Conservation (phyloP, 352 stramenopile genomes). For the Hyaloperonospora brassicae region DNA sequence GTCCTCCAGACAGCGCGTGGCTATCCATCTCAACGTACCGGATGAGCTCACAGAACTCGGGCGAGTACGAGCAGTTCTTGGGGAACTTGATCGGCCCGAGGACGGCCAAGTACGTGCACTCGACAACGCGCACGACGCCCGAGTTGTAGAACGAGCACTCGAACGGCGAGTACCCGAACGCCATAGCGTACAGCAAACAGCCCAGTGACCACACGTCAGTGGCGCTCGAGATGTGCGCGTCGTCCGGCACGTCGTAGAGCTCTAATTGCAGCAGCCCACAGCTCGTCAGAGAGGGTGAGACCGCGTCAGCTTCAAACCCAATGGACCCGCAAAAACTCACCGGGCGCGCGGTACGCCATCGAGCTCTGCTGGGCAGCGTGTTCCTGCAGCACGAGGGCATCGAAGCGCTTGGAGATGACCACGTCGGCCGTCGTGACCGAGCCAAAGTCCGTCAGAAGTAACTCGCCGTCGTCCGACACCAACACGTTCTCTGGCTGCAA, state of each 20-base stretch:
- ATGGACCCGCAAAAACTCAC: constrained; percentile 18
- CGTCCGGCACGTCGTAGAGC: constrained; percentile 81
- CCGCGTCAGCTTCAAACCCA: background rate
- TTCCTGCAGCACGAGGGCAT: constrained; percentile 81
- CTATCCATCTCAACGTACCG: constrained; percentile 23
- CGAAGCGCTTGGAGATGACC: constrained; percentile 53
- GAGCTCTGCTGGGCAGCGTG: constrained; percentile 76
- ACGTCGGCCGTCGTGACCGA: constrained; percentile 61
- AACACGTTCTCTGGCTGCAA: constrained; percentile 82
- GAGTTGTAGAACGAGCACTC: constrained; percentile 78
- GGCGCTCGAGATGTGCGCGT: constrained; percentile 52
- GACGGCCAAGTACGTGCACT: constrained; percentile 82
- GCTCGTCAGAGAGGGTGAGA: constrained; percentile 1
- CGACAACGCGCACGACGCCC: constrained; percentile 56
- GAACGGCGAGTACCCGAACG: constrained; percentile 86
- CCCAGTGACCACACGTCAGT: constrained; percentile 88
- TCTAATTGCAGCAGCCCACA: constrained; percentile 27
- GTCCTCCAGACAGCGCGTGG: too few species aligned
- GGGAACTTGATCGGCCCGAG: constrained; percentile 81
- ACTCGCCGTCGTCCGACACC: constrained; percentile 66
- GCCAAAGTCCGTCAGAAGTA: constrained; percentile 85
- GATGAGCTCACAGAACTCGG: constrained; percentile 65
- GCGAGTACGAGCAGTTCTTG: constrained; percentile 45
- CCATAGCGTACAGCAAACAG: constrained; percentile 82
- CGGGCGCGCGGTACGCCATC: constrained; percentile 82